phyloP scores from a whole-genome alignment of 805 yeast genomes.

The Zygotorulaspora danielsina region DNA sequence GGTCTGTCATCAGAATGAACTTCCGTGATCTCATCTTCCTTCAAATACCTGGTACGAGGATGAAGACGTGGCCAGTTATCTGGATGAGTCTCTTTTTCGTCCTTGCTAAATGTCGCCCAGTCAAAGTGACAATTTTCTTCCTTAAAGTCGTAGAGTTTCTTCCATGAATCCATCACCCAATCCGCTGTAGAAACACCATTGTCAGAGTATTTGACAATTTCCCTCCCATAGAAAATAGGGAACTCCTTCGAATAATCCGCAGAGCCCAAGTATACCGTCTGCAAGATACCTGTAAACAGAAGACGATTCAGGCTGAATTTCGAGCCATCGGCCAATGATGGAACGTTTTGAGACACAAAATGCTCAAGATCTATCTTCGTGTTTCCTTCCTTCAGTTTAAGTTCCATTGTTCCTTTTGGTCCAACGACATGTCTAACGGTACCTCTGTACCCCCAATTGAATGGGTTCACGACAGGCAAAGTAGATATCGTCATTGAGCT shows the following conservation, averaged over 20 bases:
- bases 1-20: conserved; percentile 44
- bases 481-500: conserved; percentile 7
- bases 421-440: conserved; percentile 29
- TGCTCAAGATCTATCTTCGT: conserved; percentile 19
- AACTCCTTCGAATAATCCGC: conserved; percentile 50
- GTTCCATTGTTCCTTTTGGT: conserved; percentile 23
- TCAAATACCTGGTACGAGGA: conserved; percentile 62
- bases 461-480: conserved; percentile 28
- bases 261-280: conserved; percentile 64
- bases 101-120: conserved; percentile 30
- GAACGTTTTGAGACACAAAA: conserved; percentile 34
- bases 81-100: conserved; percentile 42
- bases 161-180: conserved; percentile 44
- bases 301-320: conserved; percentile 58
- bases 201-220: conserved; percentile 53
- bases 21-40: conserved; percentile 41
- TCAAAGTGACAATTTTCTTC: conserved; percentile 18
- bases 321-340: conserved; percentile 45
- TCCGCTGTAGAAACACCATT: conserved; percentile 75
- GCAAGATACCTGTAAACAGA: conserved; percentile 68
- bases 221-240: conserved; percentile 69
- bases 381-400: conserved; percentile 21
- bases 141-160: conserved; percentile 18
- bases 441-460: conserved; percentile 36
- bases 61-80: conserved; percentile 58